Evolutionary conservation across 257 asterid species (phyloP).

Genomic region (Anisodus tanguticus): DNA sequence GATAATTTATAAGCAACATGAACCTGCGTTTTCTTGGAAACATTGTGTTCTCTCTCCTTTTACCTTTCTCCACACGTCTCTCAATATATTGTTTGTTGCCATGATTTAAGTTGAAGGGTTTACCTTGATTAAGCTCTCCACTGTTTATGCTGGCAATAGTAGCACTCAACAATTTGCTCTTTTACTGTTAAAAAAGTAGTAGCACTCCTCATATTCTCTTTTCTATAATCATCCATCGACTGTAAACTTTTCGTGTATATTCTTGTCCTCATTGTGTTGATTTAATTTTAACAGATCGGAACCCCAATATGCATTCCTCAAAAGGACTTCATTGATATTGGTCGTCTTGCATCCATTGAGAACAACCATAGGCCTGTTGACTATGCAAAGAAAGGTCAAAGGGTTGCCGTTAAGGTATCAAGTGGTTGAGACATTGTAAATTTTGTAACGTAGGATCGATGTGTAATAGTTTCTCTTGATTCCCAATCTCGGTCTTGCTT

Average conservation of each 20-base stretch:
- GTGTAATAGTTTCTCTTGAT: background rate
- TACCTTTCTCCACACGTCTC: background rate
- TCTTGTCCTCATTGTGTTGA: conserved; percentile 39
- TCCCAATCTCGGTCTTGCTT: background rate
- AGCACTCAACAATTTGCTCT: background rate
- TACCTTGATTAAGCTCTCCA: conserved; percentile 13
- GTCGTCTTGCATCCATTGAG: conserved; percentile 88
- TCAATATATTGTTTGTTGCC: background rate
- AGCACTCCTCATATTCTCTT: conserved; percentile 8
- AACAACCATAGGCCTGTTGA: conserved; percentile 89
- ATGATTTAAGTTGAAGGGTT: background rate
- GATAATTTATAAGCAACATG: no score
- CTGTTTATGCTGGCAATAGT: background rate
- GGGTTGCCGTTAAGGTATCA: conserved; percentile 93
- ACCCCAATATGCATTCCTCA: conserved; percentile 69
- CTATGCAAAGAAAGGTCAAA: conserved; percentile 88
- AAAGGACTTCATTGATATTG: conserved; percentile 80
- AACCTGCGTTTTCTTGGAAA: no score
- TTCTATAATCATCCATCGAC: conserved; percentile 4
- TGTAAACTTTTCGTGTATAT: background rate
- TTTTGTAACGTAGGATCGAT: background rate
- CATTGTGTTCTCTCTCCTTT: background rate
- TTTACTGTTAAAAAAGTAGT: conserved; percentile 13
- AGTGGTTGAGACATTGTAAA: conserved; percentile 20
- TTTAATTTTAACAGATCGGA: conserved; percentile 52